Percentiles rank a stretch among this genome's conserved stretches.
phyloP scores from a whole-genome alignment of 148 eudicot species.

The Gaultheria prostrata region DNA sequence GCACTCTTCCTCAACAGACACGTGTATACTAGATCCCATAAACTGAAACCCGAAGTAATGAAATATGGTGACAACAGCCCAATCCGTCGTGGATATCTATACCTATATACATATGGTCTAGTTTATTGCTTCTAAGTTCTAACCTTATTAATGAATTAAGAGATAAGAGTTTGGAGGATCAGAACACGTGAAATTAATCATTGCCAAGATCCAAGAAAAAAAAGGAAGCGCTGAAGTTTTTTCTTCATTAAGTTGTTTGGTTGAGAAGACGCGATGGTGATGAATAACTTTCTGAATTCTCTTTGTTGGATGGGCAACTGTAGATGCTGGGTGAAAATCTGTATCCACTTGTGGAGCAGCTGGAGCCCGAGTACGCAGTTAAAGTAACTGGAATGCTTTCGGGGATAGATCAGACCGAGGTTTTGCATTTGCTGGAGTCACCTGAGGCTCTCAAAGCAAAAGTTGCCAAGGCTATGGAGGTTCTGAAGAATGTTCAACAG shows the following conservation, averaged over 20 bases:
- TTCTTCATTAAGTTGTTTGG: not conserved
- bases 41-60: not conserved
- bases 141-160: too few relatives aligned
- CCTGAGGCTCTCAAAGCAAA: constrained; percentile 69
- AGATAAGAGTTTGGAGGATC: too few relatives aligned
- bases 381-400: constrained; percentile 86
- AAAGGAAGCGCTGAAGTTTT: too few relatives aligned
- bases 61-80: too few relatives aligned
- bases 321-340: constrained; percentile 77
- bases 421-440: constrained; percentile 64
- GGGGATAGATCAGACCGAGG: constrained; percentile 82
- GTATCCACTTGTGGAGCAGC: constrained; percentile 70
- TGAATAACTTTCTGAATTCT: not conserved
- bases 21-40: not conserved
- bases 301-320: constrained; percentile 4
- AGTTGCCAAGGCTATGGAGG: constrained; percentile 80
- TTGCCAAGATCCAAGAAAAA: too few relatives aligned
- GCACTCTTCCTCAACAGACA: not conserved
- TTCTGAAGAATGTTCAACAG: constrained; percentile 62
- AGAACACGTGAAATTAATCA: too few relatives aligned
- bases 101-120: too few relatives aligned
- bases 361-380: constrained; percentile 65
- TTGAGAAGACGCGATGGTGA: not conserved
- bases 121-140: too few relatives aligned
- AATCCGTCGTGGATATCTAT: too few relatives aligned